phyloP scores from a whole-genome alignment of 345 rosid genomes.

The Aquilaria sinensis region DNA sequence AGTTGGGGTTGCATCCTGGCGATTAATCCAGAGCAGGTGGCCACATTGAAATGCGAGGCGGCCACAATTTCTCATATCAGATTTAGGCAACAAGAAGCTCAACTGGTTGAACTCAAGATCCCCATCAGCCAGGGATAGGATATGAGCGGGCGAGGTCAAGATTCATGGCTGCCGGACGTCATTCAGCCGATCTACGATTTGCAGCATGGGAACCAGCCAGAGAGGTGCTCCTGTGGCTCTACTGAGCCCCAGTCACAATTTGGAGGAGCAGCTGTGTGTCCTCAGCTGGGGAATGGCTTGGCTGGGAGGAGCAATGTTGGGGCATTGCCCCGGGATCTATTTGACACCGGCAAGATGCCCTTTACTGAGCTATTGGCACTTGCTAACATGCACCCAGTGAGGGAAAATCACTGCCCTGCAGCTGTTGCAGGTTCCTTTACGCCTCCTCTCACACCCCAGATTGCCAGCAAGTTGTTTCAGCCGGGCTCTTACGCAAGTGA shows the following conservation, averaged over 20 bases:
- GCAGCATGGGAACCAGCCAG: constrained; percentile 22
- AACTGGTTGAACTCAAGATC: too few species aligned
- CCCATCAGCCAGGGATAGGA: constrained; percentile 15
- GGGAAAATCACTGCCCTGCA: too few species aligned
- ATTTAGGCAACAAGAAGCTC: too few species aligned
- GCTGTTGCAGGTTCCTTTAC: neutral
- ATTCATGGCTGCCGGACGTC: constrained; percentile 48
- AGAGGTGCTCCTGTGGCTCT: constrained; percentile 23
- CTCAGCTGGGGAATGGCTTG: neutral
- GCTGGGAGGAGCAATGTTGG: neutral
- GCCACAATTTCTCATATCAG: too few species aligned
- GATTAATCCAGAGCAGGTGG: too few species aligned
- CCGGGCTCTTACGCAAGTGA: too few species aligned
- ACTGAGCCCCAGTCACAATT: constrained; percentile 14
- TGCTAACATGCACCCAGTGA: constrained; percentile 16
- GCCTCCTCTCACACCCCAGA: neutral
- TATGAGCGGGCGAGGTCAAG: constrained; percentile 16
- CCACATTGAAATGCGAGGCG: too few species aligned
- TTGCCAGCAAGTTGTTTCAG: too few species aligned
- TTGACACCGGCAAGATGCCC: constrained; percentile 23
- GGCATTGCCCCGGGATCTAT: constrained; percentile 3
- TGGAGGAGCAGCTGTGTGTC: constrained; percentile 8
- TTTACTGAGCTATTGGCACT: constrained; percentile 46
- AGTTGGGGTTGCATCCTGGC: too few species aligned
- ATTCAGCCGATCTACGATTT: constrained; percentile 30